Evolutionary conservation across 202 grass and related monocot genomes (phyloP).

Genomic region (Schoenoplectus tabernaemontani): DNA sequence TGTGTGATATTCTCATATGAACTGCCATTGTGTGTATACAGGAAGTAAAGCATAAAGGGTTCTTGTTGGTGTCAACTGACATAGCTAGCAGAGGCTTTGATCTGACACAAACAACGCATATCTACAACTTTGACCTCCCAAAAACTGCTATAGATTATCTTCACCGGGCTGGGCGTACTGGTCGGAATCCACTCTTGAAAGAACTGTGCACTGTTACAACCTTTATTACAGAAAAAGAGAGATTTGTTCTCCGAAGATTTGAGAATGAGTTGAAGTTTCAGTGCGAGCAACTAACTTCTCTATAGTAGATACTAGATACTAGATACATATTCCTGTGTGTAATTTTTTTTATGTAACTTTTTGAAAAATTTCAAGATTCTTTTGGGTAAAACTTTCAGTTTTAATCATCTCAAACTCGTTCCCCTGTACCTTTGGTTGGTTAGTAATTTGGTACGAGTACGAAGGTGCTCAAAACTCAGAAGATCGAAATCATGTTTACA

Average conservation of each 20-base stretch:
- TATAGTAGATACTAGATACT: no score
- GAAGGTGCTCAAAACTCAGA: background rate
- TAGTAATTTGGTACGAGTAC: background rate
- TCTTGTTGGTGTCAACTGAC: conserved; percentile 71
- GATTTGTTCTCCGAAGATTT: conserved; percentile 61
- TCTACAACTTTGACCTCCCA: conserved; percentile 93
- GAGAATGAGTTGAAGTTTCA: conserved; percentile 81
- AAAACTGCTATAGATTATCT: conserved; percentile 56
- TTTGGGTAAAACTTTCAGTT: background rate
- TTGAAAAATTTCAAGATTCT: background rate
- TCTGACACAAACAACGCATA: conserved; percentile 74
- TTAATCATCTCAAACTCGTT: background rate
- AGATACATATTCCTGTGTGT: background rate
- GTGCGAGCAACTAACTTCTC: conserved; percentile 29
- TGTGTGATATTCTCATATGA: background rate
- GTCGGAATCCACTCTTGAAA: conserved; percentile 66
- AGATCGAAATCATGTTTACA: background rate
- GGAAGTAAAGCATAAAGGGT: conserved; percentile 62
- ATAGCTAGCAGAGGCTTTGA: conserved; percentile 90
- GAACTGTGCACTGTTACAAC: conserved; percentile 50
- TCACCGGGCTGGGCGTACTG: conserved; percentile 77
- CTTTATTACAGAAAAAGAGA: conserved; percentile 53
- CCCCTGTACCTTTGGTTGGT: background rate
- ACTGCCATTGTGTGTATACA: conserved; percentile 20
- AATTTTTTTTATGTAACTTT: conserved; percentile 5